Base-by-base conservation (phyloP, 2,329 filamentous ascomycete species). In the Chaetomiaceae sp. region DNA sequence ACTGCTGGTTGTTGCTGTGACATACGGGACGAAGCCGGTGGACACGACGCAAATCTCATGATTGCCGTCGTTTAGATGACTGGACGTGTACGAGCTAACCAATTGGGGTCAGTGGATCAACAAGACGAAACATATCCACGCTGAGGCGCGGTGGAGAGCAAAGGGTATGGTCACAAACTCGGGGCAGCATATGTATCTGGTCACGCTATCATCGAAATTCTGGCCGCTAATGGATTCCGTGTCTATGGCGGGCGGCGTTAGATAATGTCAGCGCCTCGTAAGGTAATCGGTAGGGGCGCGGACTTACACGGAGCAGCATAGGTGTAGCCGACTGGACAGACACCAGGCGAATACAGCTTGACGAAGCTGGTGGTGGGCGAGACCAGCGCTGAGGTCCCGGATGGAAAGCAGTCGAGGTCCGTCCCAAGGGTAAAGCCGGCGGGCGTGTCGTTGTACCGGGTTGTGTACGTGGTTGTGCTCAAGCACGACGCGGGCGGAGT, bases 151-250 rank as follows among this genome's bases (percentile, higher is more conserved):
- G n/a, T n/a, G n/a, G n/a, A n/a, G n/a, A n/a, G n/a, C n/a, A 18
- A 7, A 18, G 18, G n/a, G 32, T 6, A 17, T 18, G 9, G 12
- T 15, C 14, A 27, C 36, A 20, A 26, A 38, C 14, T 17, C n/a
- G 22, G 36, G 36, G 20, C 22, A 38, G n/a, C 36, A 38, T 4
- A 37, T 17, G 27, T 38, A 38, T 26, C 22, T 24, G 3, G 20
- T 38, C 6, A 38, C 36, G 22, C 38, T 40, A n/a, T 40, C 38
- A 5, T 32, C 38, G 14, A 32, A 40, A 18, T 40, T n/a, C n/a
- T 30, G 26, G 38, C 38, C 38, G 18, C 4, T 32, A 18, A 40
- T 15, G 5, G 38, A 40, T 15, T 9, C 22, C 6, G 38, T 40
- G 38, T 32, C 38, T 40, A 10, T 19, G 5, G 7, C 7, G 15